These are phyloP conservation scores for Podaxis carcinomalis DNA, from an alignment of 768 basidiomycete species.

Conservation along the genomic window DNA sequence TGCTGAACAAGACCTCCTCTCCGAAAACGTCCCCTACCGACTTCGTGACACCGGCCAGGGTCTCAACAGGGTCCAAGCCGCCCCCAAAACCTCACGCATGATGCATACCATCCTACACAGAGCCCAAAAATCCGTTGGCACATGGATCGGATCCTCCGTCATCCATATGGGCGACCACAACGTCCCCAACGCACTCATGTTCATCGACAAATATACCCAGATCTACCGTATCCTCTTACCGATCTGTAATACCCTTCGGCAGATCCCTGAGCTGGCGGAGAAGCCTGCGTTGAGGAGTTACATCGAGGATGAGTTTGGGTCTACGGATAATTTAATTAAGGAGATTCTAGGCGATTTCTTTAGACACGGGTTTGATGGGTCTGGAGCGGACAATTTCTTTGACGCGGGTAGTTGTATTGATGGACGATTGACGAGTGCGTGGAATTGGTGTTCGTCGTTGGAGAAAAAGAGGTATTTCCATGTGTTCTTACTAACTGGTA, in stretches of 20 bases:
- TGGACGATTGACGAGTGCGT: conserved; percentile 82
- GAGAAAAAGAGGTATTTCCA: conserved; percentile 87
- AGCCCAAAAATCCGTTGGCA: conserved; percentile 75
- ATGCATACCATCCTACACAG: conserved; percentile 86
- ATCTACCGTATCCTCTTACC: conserved; percentile 88
- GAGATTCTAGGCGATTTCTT: conserved; percentile 85
- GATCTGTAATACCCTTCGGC: conserved; percentile 75
- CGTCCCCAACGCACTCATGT: conserved; percentile 80
- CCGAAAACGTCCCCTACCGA: conserved; percentile 69
- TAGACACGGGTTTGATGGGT: conserved; percentile 84
- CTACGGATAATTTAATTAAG: conserved; percentile 57
- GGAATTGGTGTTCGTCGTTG: conserved; percentile 86
- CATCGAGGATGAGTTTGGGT: conserved; percentile 81
- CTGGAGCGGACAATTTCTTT: conserved; percentile 88
- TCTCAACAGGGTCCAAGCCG: conserved; percentile 83
- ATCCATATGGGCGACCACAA: conserved; percentile 90
- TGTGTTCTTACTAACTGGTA: conserved; percentile 73
- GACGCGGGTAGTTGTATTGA: conserved; percentile 86
- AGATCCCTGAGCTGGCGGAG: conserved; percentile 60
- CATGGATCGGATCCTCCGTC: conserved; percentile 83
- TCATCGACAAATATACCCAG: conserved; percentile 92
- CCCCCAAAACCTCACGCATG: conserved; percentile 86
- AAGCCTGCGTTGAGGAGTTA: conserved; percentile 73
- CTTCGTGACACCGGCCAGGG: conserved; percentile 88
- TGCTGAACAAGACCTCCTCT: conserved; percentile 78